Evolutionary conservation across 805 yeast species (phyloP).

Genomic region (Cyberlindnera meyerae): DNA sequence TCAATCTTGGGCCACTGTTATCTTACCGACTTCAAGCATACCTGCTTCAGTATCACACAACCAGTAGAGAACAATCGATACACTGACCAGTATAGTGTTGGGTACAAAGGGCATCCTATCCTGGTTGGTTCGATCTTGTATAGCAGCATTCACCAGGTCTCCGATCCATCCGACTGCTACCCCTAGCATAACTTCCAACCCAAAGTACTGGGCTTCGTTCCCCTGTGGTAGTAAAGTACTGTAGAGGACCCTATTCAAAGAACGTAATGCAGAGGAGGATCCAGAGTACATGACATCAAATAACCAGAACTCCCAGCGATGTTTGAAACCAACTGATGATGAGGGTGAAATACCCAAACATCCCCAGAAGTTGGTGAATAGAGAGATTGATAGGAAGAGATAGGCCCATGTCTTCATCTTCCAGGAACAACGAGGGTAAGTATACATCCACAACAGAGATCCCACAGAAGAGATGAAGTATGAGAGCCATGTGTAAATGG

Average conservation of each 20-base stretch:
- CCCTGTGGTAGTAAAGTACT: slow-evolving; percentile 37
- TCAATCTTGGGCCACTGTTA: no score
- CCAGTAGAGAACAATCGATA: slow-evolving; percentile 26
- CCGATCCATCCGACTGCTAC: slow-evolving; percentile 40
- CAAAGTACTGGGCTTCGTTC: slow-evolving; percentile 40
- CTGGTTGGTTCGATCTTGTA: slow-evolving; percentile 36
- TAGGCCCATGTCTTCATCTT: slow-evolving; percentile 35
- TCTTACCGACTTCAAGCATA: slow-evolving; percentile 23
- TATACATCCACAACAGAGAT: slow-evolving; percentile 34
- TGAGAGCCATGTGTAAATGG: slow-evolving; percentile 35
- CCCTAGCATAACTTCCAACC: slow-evolving; percentile 37
- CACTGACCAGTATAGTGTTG: slow-evolving; percentile 28
- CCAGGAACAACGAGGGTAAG: slow-evolving; percentile 26
- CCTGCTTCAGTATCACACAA: slow-evolving; percentile 32
- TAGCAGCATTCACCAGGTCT: slow-evolving; percentile 32
- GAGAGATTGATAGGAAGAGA: slow-evolving; percentile 28
- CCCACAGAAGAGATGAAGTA: slow-evolving; percentile 33
- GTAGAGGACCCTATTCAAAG: slow-evolving; percentile 34
- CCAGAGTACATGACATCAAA: slow-evolving; percentile 35
- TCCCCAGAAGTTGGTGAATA: slow-evolving; percentile 36
- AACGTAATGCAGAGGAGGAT: slow-evolving; percentile 33
- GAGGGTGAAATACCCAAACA: slow-evolving; percentile 30
- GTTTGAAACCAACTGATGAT: slow-evolving; percentile 34
- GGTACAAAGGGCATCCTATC: slow-evolving; percentile 35
- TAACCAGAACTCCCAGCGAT: slow-evolving; percentile 40